Evolutionary conservation across 2,329 filamentous ascomycete genomes (phyloP), one percentile per base, ranked within the genome.

Genomic region (Diaporthe longicolla): DNA sequence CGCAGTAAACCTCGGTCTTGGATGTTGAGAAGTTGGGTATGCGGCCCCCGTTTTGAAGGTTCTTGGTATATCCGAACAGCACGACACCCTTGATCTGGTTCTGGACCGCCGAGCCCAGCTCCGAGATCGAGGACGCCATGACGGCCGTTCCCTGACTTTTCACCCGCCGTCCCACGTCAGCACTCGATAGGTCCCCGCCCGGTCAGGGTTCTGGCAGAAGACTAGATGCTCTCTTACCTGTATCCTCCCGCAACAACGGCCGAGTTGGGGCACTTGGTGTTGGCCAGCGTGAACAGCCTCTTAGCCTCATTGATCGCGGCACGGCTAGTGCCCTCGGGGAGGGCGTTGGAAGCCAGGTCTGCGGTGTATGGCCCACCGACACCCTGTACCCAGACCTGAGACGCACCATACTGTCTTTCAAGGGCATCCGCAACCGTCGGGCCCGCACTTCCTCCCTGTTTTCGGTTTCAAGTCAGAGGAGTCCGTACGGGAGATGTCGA

Each of bases 121-220:
- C 79, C 15, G 81, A 78, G 61, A 87, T 77, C 10, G 84, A 78
- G 50, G 81, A 81, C 29, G 83, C 81, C n/a, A 85, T 82, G 69
- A 88, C 82, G 2, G 86, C 86, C 4, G 84, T 82, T 40, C 86
- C 86, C 78, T 87, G 81, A 61, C 82, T 80, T 72, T 83, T 54
- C 13, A 21, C 5, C 29, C n/a, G n/a, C 29, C 19, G 45, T 17
- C 13, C 19, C 32, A 52, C 24, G 63, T 66, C n/a, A 66, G 63
- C 32, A 66, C 9, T 4, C 8, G 1, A 4, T 52, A 26, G 29
- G 8, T 19, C 21, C 3, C 19, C 21, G 11, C 37, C 11, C 10
- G 2, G 8, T 17, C 11, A 24, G 35, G 13, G 15, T 4, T 4
- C 29, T 32, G n/a, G 45, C 21, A 13, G 13, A 26, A 37, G 29